Base-by-base conservation (phyloP, 2,329 filamentous ascomycete genomes). In the Colletotrichum siamense region DNA sequence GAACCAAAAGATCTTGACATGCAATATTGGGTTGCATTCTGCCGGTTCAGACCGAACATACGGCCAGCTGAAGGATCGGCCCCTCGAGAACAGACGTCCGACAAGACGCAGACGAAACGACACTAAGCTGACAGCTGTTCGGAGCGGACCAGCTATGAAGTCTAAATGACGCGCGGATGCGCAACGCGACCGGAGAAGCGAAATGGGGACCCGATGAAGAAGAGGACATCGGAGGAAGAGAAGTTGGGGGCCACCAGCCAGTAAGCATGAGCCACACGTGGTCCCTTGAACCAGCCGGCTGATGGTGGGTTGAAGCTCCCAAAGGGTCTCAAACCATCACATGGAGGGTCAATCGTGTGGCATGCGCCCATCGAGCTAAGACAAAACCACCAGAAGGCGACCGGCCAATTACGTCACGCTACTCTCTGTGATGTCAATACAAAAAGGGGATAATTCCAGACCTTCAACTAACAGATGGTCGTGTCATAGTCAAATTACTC, bases 301-400 rank as follows among this genome's bases (percentile, higher is more conserved):
- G 39, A 70, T 69, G 73, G 70, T 49, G 32, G 64, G 64, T 44
- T 39, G 28, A 52, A 30, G 28, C 36, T 64, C 30, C 22, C 36
- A 26, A 61, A 73, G 39, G 70, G 70, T 69, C 69, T 74, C 64
- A 65, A 64, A 74, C 52, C 32, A 76, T 73, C 70, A 73, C 70
- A 76, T 61, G 70, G 59, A 8, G 28, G 39, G 18, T 22, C 32
- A 15, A n/a, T 16, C 24, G 15, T 44, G 70, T 69, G 70, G 65
- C 74, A 76, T 74, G 74, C 74, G 64, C 55, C 64, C 59, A 36
- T 34, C 34, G 32, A 52, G 39, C 65, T 62, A 44, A 76, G 74
- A 76, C 74, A 74, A 32, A 44, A 13, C 59, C 32, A 63, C 32
- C 36, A 63, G 18, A 63, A 8, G 18, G 34, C 55, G 32, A 32